These are phyloP conservation scores for Lecanoromycetidae sp. DNA, from an alignment of 2,329 filamentous ascomycete species.

Conservation along the genomic window DNA sequence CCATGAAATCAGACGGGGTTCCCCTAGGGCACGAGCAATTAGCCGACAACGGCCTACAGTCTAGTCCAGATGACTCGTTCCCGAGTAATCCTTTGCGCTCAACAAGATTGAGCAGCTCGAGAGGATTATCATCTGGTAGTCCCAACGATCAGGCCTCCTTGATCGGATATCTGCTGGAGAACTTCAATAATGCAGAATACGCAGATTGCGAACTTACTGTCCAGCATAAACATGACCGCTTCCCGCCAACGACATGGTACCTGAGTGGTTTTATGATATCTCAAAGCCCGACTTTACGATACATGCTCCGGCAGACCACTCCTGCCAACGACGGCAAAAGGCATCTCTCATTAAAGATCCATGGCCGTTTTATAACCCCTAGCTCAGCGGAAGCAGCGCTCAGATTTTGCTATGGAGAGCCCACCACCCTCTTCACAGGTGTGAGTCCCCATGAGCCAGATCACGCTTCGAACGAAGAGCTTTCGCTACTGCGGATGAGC, in stretches of 20 bases:
- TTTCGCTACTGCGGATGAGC: constrained; percentile 1
- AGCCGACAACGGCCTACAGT: neutral
- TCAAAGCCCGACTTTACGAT: constrained; percentile 6
- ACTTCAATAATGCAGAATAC: constrained; percentile 10
- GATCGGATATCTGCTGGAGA: constrained; percentile 5
- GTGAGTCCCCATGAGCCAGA: neutral
- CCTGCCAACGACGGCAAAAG: constrained; percentile 4
- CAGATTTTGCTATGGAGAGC: constrained; percentile 10
- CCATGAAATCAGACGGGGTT: neutral
- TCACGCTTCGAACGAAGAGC: neutral
- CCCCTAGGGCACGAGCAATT: neutral
- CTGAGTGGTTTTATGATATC: constrained; percentile 12
- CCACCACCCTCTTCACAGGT: neutral
- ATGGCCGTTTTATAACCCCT: constrained; percentile 12
- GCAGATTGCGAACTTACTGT: constrained; percentile 13
- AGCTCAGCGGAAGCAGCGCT: constrained; percentile 9
- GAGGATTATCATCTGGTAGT: neutral
- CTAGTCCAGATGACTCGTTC: neutral
- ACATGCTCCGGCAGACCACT: neutral
- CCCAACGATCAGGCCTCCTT: neutral
- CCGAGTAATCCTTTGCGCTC: neutral
- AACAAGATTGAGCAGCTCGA: neutral
- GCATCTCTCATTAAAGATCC: constrained; percentile 1
- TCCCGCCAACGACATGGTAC: neutral
- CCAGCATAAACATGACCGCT: constrained; percentile 1